A percentile compares a stretch with the other conserved stretches of the same genome.
Evolutionary conservation across 306 rosid genomes (phyloP).

Genomic region (Bauhinia variegata): DNA sequence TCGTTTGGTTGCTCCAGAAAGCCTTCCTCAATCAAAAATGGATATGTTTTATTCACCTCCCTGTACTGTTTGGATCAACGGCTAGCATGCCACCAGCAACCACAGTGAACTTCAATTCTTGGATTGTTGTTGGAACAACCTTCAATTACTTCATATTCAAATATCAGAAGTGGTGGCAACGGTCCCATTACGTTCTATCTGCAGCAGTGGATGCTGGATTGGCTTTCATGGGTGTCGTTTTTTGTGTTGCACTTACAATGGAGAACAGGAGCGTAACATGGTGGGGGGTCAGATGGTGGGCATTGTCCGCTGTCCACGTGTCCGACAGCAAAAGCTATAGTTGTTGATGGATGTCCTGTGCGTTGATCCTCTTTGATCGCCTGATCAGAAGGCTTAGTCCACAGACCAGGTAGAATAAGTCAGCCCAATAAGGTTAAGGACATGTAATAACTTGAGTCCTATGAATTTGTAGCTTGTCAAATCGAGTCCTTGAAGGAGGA

Average conservation of each 20-base stretch:
- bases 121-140: slow-evolving; percentile 54
- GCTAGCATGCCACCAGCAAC: slow-evolving; percentile 70
- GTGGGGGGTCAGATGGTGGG: slow-evolving; percentile 66
- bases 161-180: slow-evolving; percentile 73
- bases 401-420: no score
- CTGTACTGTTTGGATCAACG: slow-evolving; percentile 74
- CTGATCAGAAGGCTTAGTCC: no score
- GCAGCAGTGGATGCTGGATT: slow-evolving; percentile 77
- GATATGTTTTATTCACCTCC: slow-evolving; percentile 70
- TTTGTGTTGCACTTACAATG: slow-evolving; percentile 49
- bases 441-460: no score
- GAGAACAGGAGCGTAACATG: slow-evolving; percentile 31
- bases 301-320: slow-evolving; percentile 60
- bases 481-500: no score
- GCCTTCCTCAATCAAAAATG: slow-evolving; percentile 57
- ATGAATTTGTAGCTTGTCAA: no score
- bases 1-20: slow-evolving; percentile 57
- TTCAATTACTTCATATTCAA: slow-evolving; percentile 63
- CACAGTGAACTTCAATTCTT: slow-evolving; percentile 70
- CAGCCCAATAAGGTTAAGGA: no score
- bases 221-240: slow-evolving; percentile 66
- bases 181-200: slow-evolving; percentile 71
- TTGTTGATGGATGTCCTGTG: slow-evolving; percentile 53
- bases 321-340: slow-evolving; percentile 66
- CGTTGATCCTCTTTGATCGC: slow-evolving; percentile 11